Evolutionary conservation across 2,329 filamentous ascomycete genomes (phyloP), one percentile per base, ranked within the genome.

Genomic region (Onygena corvina): DNA sequence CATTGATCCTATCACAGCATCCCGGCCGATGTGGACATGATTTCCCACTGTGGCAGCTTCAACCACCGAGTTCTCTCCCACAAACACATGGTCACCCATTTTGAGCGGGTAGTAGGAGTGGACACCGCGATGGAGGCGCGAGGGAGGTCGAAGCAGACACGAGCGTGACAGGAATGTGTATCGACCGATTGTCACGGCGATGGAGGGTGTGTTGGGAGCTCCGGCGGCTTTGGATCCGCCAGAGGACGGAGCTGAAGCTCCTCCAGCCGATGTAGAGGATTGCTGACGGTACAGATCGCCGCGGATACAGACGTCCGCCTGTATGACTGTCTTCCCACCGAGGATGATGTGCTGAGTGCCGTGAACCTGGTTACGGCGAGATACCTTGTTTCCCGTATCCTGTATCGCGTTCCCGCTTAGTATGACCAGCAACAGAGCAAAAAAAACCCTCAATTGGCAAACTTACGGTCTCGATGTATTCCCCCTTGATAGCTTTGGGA

Each of bases 311-410:
- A 88, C 90, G 62, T 94, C 89, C 54, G 88, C 84, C 74, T 94
- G 88, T 62, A 98, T 94, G 54, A 96, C 87, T 0, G 89, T 94
- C 69, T 87, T 94, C 55, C 92, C 92, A 58, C 88, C 92, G 1
- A 98, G 83, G 68, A 94, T 94, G 69, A 98, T 96, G 70, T 96
- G 94, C 59, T 94, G 88, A 18, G 90, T 95, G 60, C 92, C 92
- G 61, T 94, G 85, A 58, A 98, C 86, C 63, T 84, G 82, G 54
- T 87, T 86, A 58, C 87, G 87, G 57, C 92, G 86, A 33, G 89
- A 90, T 60, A 98, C 92, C 72, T 96, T 96, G 77, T 98, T 98
- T 57, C 92, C 92, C 2, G 89, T 94, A 70, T 96, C 90, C 89
- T 94, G 58, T 14, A 35, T 34, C 42, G 16, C 48, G 36, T 51